phyloP scores from a whole-genome alignment of 805 yeast species.

The Saccharomycopsis malanga region DNA sequence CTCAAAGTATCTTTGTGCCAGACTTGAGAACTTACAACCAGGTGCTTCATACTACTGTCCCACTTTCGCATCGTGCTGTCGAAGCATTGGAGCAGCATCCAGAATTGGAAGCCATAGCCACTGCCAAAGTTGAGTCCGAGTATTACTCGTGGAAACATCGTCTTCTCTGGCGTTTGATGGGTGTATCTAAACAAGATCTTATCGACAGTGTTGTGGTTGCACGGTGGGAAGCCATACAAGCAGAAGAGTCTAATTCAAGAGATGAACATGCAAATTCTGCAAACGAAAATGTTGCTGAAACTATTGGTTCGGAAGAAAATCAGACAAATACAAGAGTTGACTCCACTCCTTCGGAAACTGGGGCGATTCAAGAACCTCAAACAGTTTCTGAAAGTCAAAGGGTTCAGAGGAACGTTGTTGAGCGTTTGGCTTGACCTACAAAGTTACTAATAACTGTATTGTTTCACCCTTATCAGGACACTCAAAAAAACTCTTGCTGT shows the following conservation, averaged over 20 bases:
- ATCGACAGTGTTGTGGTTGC: slow-evolving; percentile 44
- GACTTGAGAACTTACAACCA: slow-evolving; percentile 12
- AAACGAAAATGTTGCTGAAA: background rate
- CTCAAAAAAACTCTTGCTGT: no score
- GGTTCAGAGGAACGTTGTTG: no score
- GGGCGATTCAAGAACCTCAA: no score
- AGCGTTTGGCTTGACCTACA: no score
- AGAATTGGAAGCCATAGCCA: slow-evolving; percentile 41
- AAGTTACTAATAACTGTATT: no score
- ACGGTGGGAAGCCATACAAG: background rate
- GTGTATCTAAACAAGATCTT: slow-evolving; percentile 41
- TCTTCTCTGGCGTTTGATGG: slow-evolving; percentile 52
- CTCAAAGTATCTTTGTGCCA: slow-evolving; percentile 26
- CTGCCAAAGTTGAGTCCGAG: slow-evolving; percentile 29
- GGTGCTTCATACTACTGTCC: slow-evolving; percentile 23
- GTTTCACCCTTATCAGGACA: no score
- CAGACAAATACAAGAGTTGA: background rate
- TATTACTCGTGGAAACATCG: slow-evolving; percentile 30
- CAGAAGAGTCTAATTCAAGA: no score
- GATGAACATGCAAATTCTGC: no score
- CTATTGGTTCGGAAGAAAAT: no score
- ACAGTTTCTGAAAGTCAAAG: no score
- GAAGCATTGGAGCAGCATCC: slow-evolving; percentile 36
- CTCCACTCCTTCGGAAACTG: no score
- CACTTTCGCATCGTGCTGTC: slow-evolving; percentile 36